These are phyloP conservation scores for Aspergillus vadensis DNA, from an alignment of 2,329 filamentous ascomycete species.

Conservation along the genomic window DNA sequence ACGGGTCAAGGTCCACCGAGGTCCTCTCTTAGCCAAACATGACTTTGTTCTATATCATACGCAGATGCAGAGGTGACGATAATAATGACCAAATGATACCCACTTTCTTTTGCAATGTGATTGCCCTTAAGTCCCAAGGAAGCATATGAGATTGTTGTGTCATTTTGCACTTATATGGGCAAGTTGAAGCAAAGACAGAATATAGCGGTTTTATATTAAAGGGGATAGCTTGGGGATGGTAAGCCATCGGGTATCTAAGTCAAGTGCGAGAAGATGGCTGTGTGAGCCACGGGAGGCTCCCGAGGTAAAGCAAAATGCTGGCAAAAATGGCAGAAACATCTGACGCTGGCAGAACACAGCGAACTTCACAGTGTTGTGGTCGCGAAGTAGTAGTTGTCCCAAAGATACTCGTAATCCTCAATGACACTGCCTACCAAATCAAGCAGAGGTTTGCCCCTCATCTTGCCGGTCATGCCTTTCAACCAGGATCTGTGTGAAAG, in stretches of 20 bases:
- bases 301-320: slow-evolving; percentile 9
- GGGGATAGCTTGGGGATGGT: not conserved
- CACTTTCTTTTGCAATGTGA: slow-evolving; percentile 5
- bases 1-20: slow-evolving; percentile 69
- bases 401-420: slow-evolving; percentile 96
- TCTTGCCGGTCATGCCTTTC: slow-evolving; percentile 69
- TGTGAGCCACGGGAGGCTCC: no score
- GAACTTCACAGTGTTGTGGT: slow-evolving; percentile 55
- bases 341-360: not conserved
- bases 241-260: slow-evolving; percentile 3
- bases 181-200: not conserved
- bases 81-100: slow-evolving; percentile 22
- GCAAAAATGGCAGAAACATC: slow-evolving; percentile 5
- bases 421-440: slow-evolving; percentile 81
- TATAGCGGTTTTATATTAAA: not conserved
- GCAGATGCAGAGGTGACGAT: not conserved
- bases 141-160: no score
- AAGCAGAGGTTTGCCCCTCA: slow-evolving; percentile 73
- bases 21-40: slow-evolving; percentile 59
- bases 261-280: not conserved
- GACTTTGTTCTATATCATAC: not conserved
- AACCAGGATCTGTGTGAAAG: slow-evolving; percentile 54
- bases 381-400: slow-evolving; percentile 96
- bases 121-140: not conserved
- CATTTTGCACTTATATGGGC: no score